Percentiles rank a stretch among this genome's conserved stretches.
phyloP scores from a whole-genome alignment of 2,329 filamentous ascomycete genomes.

The Diplodia corticola region DNA sequence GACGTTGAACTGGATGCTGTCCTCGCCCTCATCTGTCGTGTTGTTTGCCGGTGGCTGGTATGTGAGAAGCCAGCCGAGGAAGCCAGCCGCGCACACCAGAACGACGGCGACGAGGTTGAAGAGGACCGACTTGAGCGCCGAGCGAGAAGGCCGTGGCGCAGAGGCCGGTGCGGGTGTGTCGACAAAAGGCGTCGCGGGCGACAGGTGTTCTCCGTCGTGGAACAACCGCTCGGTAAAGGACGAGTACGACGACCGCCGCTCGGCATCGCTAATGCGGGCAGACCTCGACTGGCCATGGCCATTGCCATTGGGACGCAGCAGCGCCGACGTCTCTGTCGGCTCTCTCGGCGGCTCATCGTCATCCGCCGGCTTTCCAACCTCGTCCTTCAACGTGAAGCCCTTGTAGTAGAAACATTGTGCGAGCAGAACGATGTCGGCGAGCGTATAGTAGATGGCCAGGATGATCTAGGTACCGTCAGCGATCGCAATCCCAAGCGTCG shows the following conservation, averaged over 20 bases:
- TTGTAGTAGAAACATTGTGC: conserved; percentile 94
- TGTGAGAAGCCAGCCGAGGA: conserved; percentile 82
- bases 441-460: conserved; percentile 89
- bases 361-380: conserved; percentile 29
- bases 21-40: conserved; percentile 33
- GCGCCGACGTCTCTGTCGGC: conserved; percentile 40
- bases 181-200: conserved; percentile 78
- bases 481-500: background rate
- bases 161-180: conserved; percentile 43
- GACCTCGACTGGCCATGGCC: conserved; percentile 28
- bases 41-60: conserved; percentile 47
- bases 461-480: conserved; percentile 60
- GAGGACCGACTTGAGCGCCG: conserved; percentile 56
- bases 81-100: conserved; percentile 80
- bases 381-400: conserved; percentile 61
- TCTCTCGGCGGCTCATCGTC: conserved; percentile 28
- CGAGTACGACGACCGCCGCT: conserved; percentile 33
- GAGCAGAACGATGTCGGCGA: conserved; percentile 85
- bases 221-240: conserved; percentile 50
- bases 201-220: conserved; percentile 69
- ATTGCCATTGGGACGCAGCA: conserved; percentile 31
- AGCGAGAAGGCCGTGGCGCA: conserved; percentile 37
- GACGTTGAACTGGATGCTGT: conserved; percentile 65
- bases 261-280: conserved; percentile 31
- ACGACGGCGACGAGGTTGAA: conserved; percentile 72